Evolutionary conservation across 257 asterid genomes (phyloP), one percentile per base, ranked within the genome.

Genomic region (Thymus mandschuricus): DNA sequence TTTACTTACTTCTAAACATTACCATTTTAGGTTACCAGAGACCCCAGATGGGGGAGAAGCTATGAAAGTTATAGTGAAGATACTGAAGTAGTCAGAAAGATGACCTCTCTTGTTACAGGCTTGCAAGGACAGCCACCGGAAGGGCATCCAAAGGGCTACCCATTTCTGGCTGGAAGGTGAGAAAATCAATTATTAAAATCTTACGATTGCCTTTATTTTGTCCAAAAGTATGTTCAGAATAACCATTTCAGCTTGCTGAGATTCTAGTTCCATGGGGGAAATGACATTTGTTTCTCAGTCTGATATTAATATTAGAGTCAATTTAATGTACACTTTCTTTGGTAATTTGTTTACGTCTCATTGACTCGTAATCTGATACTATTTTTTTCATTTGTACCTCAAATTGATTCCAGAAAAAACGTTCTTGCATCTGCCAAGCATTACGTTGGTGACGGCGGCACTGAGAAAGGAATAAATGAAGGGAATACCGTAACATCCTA

Each of bases 41-140:
- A 94, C 63, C 97, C 99, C 45, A 88, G 99, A 84, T 94, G 99
- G 99, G 99, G 99, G 83, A 86, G 99, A 83, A 76, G 81, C 83
- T 94, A 91, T 40, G 97, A 94, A 76, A 89, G 97, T 72, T 91
- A 90, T 65, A 82, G 99, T 77, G 99, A 94, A 79, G 86, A 86
- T 80, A 83, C 97, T 52, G 93, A 89, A 70, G 68, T 94, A 51
- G 95, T 94, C 48, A 80, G 89, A 76, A 89, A 85, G 81, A 86
- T 94, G 97, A 76, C 92, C 65, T 82, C 88, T 59, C 70, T 91
- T 15, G 96, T 94, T 30, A 56, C 89, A 40, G 97, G 97, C 80
- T 84, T 94, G 89, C 98, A 94, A 76, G 97, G 98, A 62, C 84
- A 76, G 82, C 96, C 97, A 66, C 98, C 98, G 64, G 86, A 87